Base-by-base conservation (phyloP, 768 basidiomycete genomes). In the Harrya chromipes region DNA sequence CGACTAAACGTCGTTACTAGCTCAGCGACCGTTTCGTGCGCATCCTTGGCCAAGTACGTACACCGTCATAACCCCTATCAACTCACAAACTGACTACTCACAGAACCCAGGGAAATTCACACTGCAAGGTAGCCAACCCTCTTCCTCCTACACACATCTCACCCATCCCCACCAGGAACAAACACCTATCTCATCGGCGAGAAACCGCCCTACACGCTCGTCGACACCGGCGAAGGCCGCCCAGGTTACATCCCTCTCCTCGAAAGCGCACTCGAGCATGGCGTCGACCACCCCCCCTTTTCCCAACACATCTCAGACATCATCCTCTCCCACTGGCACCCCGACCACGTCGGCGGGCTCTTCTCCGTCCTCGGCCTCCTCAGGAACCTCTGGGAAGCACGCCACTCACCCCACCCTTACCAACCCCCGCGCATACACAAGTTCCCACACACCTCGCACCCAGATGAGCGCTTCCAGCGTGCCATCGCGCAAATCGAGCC, bases 51-150 rank as follows among this genome's bases (percentile, higher is more conserved):
- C 88, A 90, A 82, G 90, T 87, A 62, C 40, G 27, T n/a, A 10
- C 39, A 3, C 13, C 12, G 8, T 31, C 31, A 14, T 1, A 10
- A 21, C 41, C 43, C 41, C 37, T 43, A n/a, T n/a, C n/a, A 0
- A 19, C 19, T 13, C 2, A 14, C 19, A 4, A 29, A 7, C 39
- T 31, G 12, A 11, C 14, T 6, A 4, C 44, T 52, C 16, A 60
- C 57, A 93, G 87, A 94, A 95, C 60, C 90, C 92, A 8, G 87
- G 91, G 4, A 84, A 87, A 58, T 93, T 90, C 64, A 93, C 91
- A 0, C 73, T 95, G 0, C 90, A 94, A 74, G 92, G 90, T 85
- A 46, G 47, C 17, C 34, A 13, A 19, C 17, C 3, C 40, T 36
- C 12, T 3, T 14, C 13, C 13, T 31, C 3, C 12, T 31, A 31